Conservation (phyloP, 306 rosid species). For the Sicyos edulis region DNA sequence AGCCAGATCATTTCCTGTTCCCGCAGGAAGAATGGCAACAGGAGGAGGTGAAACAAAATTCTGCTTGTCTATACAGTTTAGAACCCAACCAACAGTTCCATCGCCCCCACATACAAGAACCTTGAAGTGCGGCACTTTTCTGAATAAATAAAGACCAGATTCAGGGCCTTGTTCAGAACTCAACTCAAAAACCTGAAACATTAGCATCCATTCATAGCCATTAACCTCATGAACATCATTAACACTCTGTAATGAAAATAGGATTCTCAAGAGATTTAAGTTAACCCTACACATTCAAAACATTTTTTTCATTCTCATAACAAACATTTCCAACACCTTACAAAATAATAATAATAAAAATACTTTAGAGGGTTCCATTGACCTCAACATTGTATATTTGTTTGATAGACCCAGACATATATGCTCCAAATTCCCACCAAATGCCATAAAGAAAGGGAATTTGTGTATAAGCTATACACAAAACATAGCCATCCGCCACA, state of each 20-base stretch:
- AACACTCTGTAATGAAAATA: not conserved
- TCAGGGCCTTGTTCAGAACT: constrained; percentile 90
- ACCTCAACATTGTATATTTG: constrained; percentile 2
- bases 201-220: constrained; percentile 7
- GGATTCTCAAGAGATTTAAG: not conserved
- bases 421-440: constrained; percentile 10
- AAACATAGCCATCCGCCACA: not conserved
- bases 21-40: constrained; percentile 97
- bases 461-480: constrained; percentile 9
- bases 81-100: constrained; percentile 98
- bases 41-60: constrained; percentile 98
- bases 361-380: constrained; percentile 11
- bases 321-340: not conserved
- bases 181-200: constrained; percentile 67
- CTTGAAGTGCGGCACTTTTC: constrained; percentile 93
- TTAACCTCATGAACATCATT: constrained; percentile 7
- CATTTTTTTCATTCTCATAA: not conserved
- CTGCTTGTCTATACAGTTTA: constrained; percentile 82
- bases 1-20: constrained; percentile 98
- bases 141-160: constrained; percentile 76
- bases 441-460: not conserved
- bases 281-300: not conserved
- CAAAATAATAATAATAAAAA: not conserved
- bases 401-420: not conserved
- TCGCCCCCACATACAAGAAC: constrained; percentile 96